Base-by-base conservation (phyloP, 2,329 filamentous ascomycete genomes). In the Dendryphion nanum region DNA sequence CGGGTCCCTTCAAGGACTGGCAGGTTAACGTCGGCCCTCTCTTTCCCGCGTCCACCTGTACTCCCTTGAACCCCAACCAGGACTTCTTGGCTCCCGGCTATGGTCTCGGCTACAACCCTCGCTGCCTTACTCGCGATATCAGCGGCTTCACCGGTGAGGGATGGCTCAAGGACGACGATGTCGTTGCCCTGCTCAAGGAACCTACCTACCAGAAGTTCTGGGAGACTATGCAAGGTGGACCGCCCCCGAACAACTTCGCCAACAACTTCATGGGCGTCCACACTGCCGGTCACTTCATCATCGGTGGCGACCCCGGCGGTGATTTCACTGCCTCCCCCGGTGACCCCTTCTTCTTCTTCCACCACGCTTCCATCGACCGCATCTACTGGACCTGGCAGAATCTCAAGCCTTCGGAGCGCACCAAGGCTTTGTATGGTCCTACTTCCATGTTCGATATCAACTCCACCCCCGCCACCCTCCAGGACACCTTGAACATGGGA, bases 321-420 rank as follows among this genome's bases (percentile, higher is more conserved):
- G 48, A 61, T 31, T 41, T 60, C 18, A 61, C 47, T 30, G 37
- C 40, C 13, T 58, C 53, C 2, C 57, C 57, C 6, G 52, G 52
- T 10, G 59, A 64, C 31, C 60, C 60, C 2, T n/a, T 59, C 14
- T 76, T 76, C 55, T 76, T 64, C 50, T 59, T 72, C 15, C 72
- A 75, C 47, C 38, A 76, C 41, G 64, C 53, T 7, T 59, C 63
- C 54, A 68, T 76, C 18, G 73, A 75, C 48, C 62, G 68, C 8
- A 53, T 63, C 1, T 76, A 66, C 64, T 72, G 68, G 67, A 68
- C 68, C 21, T 73, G 70, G 70, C 69, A 73, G 52, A 65, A 59
- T 32, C 45, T 67, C 21, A 32, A 20, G 30, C 20, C 7, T 10
- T n/a, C n/a, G n/a, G 20, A 15, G 10, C 21, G 21, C 21, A 15